Base-by-base conservation (phyloP, 73 alveolate genomes). In the Paramecium primaurelia region DNA sequence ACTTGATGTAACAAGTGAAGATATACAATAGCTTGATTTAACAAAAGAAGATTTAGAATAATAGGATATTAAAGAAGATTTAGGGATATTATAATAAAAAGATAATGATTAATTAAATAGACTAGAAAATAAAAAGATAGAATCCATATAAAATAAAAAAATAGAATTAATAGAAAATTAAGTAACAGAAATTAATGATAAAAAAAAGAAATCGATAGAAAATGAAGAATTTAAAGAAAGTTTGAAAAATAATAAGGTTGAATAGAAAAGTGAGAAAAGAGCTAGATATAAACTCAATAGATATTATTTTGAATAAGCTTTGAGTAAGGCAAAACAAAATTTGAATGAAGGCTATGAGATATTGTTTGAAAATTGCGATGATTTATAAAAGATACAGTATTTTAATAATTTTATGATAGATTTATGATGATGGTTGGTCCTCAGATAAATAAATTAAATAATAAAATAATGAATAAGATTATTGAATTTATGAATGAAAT, bases 381-480 rank as follows among this genome's bases (percentile, higher is more conserved):
- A 64, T 64, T 64, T 64, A 64, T 34, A 64, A 64, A 64, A 64
- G 47, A 64, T 64, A 64, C 84, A 64, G 84, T 64, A 64, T 32
- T 25, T 64, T 25, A 64, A 64, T 54, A 11, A 12, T 25, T 9
- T 4, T 12, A 32, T 64, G 0, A 1, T 64, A 64, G 84, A 28
- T 64, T 64, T 14, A 64, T 64, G 84, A 64, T 64, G 84, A 34
- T 64, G 42, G 84, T 34, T 6, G 84, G 51, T 34, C 84, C 51
- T 12, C 22, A 64, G 10, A 64, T 64, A 26, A 64, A 64, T 5
- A 64, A 34, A 64, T 34, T 64, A 8, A 64, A 64, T n/a, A 64
- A 64, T 64, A 64, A 28, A 2, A 64, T 28, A 2, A 28, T 64
- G 42, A 64, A 64, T 64, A 64, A 64, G 30, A 64, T 64, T 3